phyloP scores from a whole-genome alignment of 1,139 yeast species.

The Groenewaldozyma auringiensis region DNA sequence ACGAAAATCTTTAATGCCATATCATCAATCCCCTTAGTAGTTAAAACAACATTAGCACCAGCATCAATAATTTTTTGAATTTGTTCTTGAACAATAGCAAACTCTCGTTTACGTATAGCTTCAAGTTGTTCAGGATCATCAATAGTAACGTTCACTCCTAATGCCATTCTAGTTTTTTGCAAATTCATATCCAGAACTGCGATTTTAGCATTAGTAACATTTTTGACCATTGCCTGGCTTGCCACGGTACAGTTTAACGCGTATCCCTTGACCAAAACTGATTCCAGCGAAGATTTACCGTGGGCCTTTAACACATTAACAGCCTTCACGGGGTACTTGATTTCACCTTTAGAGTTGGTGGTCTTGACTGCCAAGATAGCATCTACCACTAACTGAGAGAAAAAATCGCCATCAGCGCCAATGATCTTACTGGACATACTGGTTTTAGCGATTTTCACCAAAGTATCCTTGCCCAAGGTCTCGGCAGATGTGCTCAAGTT shows the following conservation, averaged over 20 bases:
- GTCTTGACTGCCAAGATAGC: slow-evolving; percentile 95
- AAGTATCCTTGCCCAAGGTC: slow-evolving; percentile 66
- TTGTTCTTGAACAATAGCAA: slow-evolving; percentile 83
- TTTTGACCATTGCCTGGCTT: slow-evolving; percentile 90
- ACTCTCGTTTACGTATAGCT: slow-evolving; percentile 90
- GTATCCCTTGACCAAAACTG: slow-evolving; percentile 82
- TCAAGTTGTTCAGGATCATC: slow-evolving; percentile 97
- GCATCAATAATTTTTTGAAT: slow-evolving; percentile 78
- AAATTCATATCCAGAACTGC: slow-evolving; percentile 92
- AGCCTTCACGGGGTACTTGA: slow-evolving; percentile 93
- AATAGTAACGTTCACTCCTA: slow-evolving; percentile 96
- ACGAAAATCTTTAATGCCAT: slow-evolving; percentile 91
- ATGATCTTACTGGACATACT: slow-evolving; percentile 96
- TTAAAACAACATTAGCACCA: slow-evolving; percentile 94
- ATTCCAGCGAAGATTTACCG: slow-evolving; percentile 86
- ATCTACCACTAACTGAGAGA: slow-evolving; percentile 85
- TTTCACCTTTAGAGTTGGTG: slow-evolving; percentile 77
- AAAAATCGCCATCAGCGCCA: slow-evolving; percentile 92
- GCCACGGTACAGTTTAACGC: slow-evolving; percentile 97
- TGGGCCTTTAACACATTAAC: slow-evolving; percentile 94
- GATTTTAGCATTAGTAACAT: slow-evolving; percentile 66
- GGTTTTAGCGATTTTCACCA: slow-evolving; percentile 85
- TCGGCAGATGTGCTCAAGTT: slow-evolving; percentile 78
- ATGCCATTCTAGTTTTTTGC: slow-evolving; percentile 95
- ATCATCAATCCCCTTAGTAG: slow-evolving; percentile 98